A percentile compares a stretch with the other conserved stretches of the same genome.
These are phyloP conservation scores for Tieghemostelium lacteum DNA, from an alignment of 78 protist genomes.

Conservation along the genomic window DNA sequence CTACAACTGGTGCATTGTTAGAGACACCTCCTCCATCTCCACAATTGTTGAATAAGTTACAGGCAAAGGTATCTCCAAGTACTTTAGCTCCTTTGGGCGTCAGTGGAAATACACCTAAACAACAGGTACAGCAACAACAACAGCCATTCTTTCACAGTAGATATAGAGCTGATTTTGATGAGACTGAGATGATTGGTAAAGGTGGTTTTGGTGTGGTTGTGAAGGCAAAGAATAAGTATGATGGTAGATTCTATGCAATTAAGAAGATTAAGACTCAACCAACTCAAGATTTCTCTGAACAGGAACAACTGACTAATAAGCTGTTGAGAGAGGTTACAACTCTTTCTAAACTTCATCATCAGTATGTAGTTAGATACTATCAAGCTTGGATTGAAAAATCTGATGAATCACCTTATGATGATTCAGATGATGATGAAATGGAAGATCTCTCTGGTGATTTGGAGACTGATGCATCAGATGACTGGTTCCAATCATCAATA, in stretches of 20 bases:
- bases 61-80: neutral
- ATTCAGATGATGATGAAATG: neutral
- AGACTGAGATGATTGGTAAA: conserved; percentile 77
- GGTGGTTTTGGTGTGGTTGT: conserved; percentile 77
- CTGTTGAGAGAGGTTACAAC: conserved; percentile 84
- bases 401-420: neutral
- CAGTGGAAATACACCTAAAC: neutral
- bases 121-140: neutral
- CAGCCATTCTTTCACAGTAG: conserved; percentile 15
- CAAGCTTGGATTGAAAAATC: conserved; percentile 85
- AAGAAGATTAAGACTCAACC: conserved; percentile 68
- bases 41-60: no score
- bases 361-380: conserved; percentile 85
- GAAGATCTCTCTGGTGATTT: conserved; percentile 60
- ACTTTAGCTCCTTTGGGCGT: neutral
- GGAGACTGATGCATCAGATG: conserved; percentile 66
- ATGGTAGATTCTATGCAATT: conserved; percentile 82
- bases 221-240: conserved; percentile 65
- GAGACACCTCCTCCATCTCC: conserved; percentile 1
- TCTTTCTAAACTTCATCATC: conserved; percentile 79
- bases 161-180: conserved; percentile 81
- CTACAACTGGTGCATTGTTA: neutral
- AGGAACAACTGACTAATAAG: conserved; percentile 55
- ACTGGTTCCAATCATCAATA: conserved; percentile 61
- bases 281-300: conserved; percentile 5